Evolutionary conservation across 192 early-diverging fungal species (phyloP), one percentile per base, ranked within the genome.

Genomic region (Entomortierella lignicola): DNA sequence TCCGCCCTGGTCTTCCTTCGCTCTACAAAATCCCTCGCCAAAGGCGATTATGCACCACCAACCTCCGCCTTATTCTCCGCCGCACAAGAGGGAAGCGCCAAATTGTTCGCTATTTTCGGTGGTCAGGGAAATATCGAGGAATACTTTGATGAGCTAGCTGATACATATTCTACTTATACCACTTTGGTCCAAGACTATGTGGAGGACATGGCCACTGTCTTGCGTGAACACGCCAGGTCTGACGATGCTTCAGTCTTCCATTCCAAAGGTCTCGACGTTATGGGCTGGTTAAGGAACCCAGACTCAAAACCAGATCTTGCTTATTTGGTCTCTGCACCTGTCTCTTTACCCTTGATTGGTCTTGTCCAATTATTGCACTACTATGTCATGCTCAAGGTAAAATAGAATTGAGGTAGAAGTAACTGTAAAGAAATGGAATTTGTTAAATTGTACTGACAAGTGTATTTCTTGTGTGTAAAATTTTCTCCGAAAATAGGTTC

Each of bases 101-200:
- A 83, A 54, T 72, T 93, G 37, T 91, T 95, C 71, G 94, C 95
- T 41, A 89, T 98, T 66, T 98, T 98, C 90, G 96, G 96, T 66
- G 96, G 96, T 50, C 96, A 98, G 85, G 96, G 96, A 66, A 96
- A 94, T 75, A 93, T 94, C 41, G 92, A 95, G 64, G 95, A 95
- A 66, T 98, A 96, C 88, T 95, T 98, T 89, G 90, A 93, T 77
- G 96, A 98, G 84, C 86, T 96, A 29, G 90, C 91, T 41, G 86
- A 88, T 56, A 88, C 94, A 29, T 94, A 89, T 81, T 84, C 85
- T 62, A 94, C 94, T 73, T 96, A 96, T 84, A 89, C 91, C 71
- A 84, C 91, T 52, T 73, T 95, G 48, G 83, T 94, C 26, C 86
- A 90, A 70, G 85, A 90, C 55, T 95, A 93, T 81, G 83, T 96